Evolutionary conservation across 208 protist genomes (phyloP).

Genomic region (Vickermania ingenoplastis): DNA sequence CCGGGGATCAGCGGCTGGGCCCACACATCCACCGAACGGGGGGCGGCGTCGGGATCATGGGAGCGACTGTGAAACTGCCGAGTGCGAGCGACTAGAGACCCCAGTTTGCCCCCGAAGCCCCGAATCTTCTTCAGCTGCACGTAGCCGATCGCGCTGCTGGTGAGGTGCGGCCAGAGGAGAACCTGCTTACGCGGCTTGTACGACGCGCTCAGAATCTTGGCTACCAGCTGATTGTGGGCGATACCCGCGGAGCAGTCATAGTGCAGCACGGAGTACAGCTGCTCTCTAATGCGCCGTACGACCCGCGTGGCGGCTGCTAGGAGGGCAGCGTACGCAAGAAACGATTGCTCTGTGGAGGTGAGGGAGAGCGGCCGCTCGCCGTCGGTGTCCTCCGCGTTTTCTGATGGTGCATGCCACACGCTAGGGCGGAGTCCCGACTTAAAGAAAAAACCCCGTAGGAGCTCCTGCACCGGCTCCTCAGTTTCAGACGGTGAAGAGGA

Average conservation of each 20-base stretch:
- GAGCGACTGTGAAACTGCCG: background rate
- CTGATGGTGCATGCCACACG: too few relatives aligned
- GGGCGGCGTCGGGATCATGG: background rate
- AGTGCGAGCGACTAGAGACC: constrained; percentile 1
- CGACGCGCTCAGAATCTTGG: constrained; percentile 68
- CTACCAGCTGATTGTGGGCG: constrained; percentile 71
- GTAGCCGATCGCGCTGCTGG: constrained; percentile 47
- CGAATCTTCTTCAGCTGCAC: constrained; percentile 38
- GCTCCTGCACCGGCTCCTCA: too few relatives aligned
- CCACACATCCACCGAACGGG: background rate
- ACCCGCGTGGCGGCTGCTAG: constrained; percentile 55
- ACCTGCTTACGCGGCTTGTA: constrained; percentile 86
- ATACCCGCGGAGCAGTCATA: constrained; percentile 85
- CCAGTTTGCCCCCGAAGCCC: constrained; percentile 80
- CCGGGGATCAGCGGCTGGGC: background rate
- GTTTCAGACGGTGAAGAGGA: too few relatives aligned
- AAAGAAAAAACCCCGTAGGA: too few relatives aligned
- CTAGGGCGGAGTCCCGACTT: too few relatives aligned
- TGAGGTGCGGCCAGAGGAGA: constrained; percentile 47
- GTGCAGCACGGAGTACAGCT: constrained; percentile 46
- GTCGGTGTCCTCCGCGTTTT: too few relatives aligned
- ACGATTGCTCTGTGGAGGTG: background rate
- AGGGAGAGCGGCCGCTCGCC: background rate
- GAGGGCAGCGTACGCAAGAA: constrained; percentile 13
- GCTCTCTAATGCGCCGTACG: constrained; percentile 39